Evolutionary conservation across 164 flowering plant species (phyloP), one percentile per base, ranked within the genome.

Genomic region (Dillenia suffruticosa): DNA sequence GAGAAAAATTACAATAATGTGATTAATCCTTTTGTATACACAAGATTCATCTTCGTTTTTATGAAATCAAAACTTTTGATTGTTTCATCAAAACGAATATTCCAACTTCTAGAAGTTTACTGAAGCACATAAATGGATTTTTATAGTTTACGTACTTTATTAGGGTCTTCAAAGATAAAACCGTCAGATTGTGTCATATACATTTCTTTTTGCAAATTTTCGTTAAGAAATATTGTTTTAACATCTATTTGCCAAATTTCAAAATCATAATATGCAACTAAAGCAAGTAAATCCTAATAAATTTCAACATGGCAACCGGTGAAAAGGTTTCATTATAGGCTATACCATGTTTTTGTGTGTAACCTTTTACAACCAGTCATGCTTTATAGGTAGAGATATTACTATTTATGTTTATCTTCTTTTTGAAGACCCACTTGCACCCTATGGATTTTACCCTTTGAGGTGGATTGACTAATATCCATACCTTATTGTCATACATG

Each of bases 381-480:
- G 7, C 56, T 17, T 53, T 52, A 52, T 52, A 52, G 9, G 55
- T 3, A 9, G 13, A 19, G 10, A 52, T 9, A n/a, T 1, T 19
- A 1, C 1, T 49, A 44, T 58, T 24, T 2, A 10, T 44, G 9
- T 17, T 50, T 10, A 0, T 40, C 13, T 61, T 61, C 44, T 51
- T 26, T 14, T 61, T 61, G 56, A 50, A 61, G 16, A 61, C 56
- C 64, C 22, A n/a, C n/a, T n/a, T n/a, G n/a, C n/a, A n/a, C n/a
- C n/a, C n/a, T n/a, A n/a, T n/a, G n/a, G n/a, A n/a, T 48, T 48
- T 48, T 48, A 2, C 8, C 7, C 50, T 10, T 48, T 49, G n/a
- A n/a, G n/a, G n/a, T n/a, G n/a, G n/a, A 26, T 60, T 45, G 3
- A 60, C 12, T 44, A 60, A 24, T 5, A 3, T 61, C 48, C 56